These are phyloP conservation scores for Quillaja saponaria DNA, from an alignment of 306 rosid species.

Conservation along the genomic window DNA sequence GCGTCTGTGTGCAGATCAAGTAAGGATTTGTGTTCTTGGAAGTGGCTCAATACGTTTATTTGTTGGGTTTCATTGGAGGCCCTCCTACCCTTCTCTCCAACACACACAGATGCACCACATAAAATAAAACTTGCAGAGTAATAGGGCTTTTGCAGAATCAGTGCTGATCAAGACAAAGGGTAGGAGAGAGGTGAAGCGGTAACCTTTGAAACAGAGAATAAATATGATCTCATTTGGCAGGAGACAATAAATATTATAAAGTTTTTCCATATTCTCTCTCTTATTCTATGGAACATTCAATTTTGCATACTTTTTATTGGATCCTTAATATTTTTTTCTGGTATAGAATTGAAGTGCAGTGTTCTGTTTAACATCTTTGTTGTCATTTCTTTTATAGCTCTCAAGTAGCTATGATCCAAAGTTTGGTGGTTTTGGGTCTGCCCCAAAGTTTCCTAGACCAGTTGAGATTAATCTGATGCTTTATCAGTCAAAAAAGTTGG, in stretches of 20 bases:
- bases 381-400: slow-evolving; percentile 56
- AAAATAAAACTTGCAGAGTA: no score
- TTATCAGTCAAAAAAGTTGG: slow-evolving; percentile 69
- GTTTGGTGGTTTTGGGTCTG: slow-evolving; percentile 91
- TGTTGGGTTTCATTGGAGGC: background rate
- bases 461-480: slow-evolving; percentile 91
- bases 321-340: slow-evolving; percentile 22
- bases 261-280: slow-evolving; percentile 16
- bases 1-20: slow-evolving; percentile 75
- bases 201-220: slow-evolving; percentile 7
- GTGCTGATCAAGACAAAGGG: no score
- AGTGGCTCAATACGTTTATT: background rate
- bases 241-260: slow-evolving; percentile 10
- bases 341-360: no score
- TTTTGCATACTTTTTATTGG: slow-evolving; percentile 18
- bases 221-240: slow-evolving; percentile 21
- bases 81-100: slow-evolving; percentile 2
- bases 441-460: slow-evolving; percentile 96
- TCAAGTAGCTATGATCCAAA: slow-evolving; percentile 70
- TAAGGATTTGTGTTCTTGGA: slow-evolving; percentile 31
- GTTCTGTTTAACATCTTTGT: slow-evolving; percentile 19
- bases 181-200: no score
- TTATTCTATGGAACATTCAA: slow-evolving; percentile 4
- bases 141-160: no score
- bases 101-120: no score